These are phyloP conservation scores for Nicotiana sylvestris DNA, from an alignment of 257 asterid species.

Conservation along the genomic window DNA sequence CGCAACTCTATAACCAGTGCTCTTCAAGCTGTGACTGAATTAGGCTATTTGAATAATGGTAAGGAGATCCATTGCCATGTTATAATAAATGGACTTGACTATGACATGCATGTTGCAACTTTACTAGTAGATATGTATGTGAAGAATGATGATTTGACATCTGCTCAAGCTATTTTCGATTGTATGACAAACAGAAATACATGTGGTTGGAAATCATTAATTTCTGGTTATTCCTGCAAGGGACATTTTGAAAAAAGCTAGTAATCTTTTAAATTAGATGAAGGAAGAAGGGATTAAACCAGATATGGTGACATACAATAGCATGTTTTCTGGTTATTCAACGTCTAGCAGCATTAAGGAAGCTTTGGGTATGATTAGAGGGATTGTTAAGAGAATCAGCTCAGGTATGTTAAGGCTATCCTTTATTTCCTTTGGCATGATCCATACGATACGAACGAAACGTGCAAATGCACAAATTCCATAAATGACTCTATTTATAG, in stretches of 20 bases:
- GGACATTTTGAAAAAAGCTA: constrained; percentile 40
- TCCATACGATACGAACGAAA: too few species aligned
- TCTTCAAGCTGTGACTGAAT: constrained; percentile 53
- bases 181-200: constrained; percentile 30
- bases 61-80: constrained; percentile 46
- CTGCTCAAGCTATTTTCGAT: constrained; percentile 41
- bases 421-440: too few species aligned
- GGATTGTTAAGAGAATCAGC: neutral
- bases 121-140: constrained; percentile 60
- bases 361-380: constrained; percentile 35
- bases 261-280: constrained; percentile 40
- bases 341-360: constrained; percentile 34
- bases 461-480: too few species aligned
- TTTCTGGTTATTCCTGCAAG: constrained; percentile 48
- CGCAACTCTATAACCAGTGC: constrained; percentile 39
- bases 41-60: constrained; percentile 26
- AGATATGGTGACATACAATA: constrained; percentile 53
- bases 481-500: too few species aligned
- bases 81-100: constrained; percentile 24
- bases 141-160: constrained; percentile 36
- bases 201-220: constrained; percentile 54
- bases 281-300: constrained; percentile 38
- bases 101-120: constrained; percentile 21
- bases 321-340: constrained; percentile 56
- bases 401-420: too few species aligned